Percentiles rank a stretch among this genome's conserved stretches.
Evolutionary conservation across 495 filamentous ascomycete genomes (phyloP).

Genomic region (Neurospora sp.): DNA sequence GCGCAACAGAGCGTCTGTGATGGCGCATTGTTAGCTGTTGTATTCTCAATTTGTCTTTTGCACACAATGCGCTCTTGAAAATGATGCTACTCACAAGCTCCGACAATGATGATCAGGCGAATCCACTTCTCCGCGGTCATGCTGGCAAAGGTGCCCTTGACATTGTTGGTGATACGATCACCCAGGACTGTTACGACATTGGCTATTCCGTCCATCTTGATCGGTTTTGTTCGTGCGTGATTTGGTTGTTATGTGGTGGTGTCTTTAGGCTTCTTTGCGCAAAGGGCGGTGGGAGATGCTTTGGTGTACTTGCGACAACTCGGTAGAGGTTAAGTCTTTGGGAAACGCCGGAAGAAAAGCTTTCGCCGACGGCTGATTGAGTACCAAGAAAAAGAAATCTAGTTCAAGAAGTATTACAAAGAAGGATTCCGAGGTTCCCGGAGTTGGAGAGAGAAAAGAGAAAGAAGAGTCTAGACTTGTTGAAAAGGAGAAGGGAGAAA

Average conservation of each 20-base stretch:
- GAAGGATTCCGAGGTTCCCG: background rate
- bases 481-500: background rate
- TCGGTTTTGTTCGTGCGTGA: background rate
- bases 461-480: background rate
- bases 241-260: background rate
- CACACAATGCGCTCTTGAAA: background rate
- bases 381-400: background rate
- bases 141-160: conserved; percentile 41
- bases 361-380: background rate
- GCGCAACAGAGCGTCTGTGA: conserved; percentile 52
- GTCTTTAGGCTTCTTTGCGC: background rate
- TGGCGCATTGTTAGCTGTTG: background rate
- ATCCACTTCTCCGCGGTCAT: conserved; percentile 50
- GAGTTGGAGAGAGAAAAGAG: background rate
- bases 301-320: background rate
- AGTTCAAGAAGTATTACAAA: background rate
- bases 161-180: conserved; percentile 45
- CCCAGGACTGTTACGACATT: conserved; percentile 21
- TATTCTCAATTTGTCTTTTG: no score
- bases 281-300: background rate
- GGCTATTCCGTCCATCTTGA: conserved; percentile 25
- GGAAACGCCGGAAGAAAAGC: background rate
- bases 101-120: conserved; percentile 49
- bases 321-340: background rate
- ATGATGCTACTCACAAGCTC: conserved; percentile 21